phyloP scores from a whole-genome alignment of 768 basidiomycete genomes.

The Boletus speciosus region DNA sequence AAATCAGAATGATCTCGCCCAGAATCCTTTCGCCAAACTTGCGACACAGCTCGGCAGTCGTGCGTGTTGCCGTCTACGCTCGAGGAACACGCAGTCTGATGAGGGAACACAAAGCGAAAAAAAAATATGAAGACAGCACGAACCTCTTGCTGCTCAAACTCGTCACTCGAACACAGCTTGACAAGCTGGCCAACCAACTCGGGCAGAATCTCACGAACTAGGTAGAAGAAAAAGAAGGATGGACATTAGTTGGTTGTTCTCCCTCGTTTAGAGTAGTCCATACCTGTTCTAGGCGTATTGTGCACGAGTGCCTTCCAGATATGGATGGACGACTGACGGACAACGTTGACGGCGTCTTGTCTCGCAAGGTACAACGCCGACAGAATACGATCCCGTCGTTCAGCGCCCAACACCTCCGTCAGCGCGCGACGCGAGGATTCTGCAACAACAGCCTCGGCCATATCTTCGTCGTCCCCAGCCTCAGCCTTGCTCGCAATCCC shows the following conservation, averaged over 20 bases:
- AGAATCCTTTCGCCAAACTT: conserved; percentile 94
- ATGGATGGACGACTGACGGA: conserved; percentile 87
- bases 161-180: conserved; percentile 69
- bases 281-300: conserved; percentile 89
- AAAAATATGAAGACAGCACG: not conserved
- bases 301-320: conserved; percentile 99
- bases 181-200: conserved; percentile 80
- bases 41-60: conserved; percentile 83
- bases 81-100: not conserved
- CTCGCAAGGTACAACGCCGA: conserved; percentile 89
- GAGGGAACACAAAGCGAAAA: not conserved
- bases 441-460: conserved; percentile 58
- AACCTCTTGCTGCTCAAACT: conserved; percentile 89
- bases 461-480: conserved; percentile 66
- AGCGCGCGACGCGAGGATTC: conserved; percentile 86
- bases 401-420: conserved; percentile 80
- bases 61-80: conserved; percentile 72
- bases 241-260: not conserved
- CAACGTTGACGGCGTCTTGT: conserved; percentile 86
- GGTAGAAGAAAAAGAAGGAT: conserved; percentile 8
- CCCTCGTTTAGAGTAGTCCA: not conserved
- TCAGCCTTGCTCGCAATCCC: conserved; percentile 90
- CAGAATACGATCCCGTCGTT: conserved; percentile 87
- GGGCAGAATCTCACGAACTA: conserved; percentile 87
- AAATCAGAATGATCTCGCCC: conserved; percentile 75